These are phyloP conservation scores for Ochromonas danica DNA, from an alignment of 108 stramenopile species.

Conservation along the genomic window DNA sequence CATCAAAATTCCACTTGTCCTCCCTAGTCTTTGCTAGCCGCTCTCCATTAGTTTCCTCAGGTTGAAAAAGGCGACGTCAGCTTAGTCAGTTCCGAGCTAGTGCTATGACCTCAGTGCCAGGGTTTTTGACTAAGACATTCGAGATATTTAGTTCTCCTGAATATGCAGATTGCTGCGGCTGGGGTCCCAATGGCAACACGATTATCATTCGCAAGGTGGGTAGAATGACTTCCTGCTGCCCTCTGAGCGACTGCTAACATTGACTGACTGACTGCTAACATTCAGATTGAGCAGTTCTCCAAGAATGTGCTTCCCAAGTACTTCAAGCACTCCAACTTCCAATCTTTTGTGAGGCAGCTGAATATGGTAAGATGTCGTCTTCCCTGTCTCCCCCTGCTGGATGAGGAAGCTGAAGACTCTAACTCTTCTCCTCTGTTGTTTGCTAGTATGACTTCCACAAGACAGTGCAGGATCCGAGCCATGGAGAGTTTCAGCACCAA, in stretches of 20 bases:
- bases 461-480: slow-evolving; percentile 50
- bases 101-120: slow-evolving; percentile 23
- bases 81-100: no score
- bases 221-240: slow-evolving; percentile 45
- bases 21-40: no score
- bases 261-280: no score
- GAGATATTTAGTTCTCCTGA: slow-evolving; percentile 47
- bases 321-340: slow-evolving; percentile 92
- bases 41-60: no score
- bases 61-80: no score
- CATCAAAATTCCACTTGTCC: no score
- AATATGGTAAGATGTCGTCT: slow-evolving; percentile 85
- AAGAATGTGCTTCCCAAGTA: slow-evolving; percentile 67
- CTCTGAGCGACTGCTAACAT: slow-evolving; percentile 38
- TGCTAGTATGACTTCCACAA: slow-evolving; percentile 54
- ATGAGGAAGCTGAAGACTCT: neutral
- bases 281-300: slow-evolving; percentile 33
- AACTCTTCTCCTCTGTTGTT: neutral
- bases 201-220: slow-evolving; percentile 53
- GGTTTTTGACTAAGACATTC: slow-evolving; percentile 54
- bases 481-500: slow-evolving; percentile 77
- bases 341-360: slow-evolving; percentile 82
- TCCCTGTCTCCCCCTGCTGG: neutral
- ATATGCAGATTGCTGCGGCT: slow-evolving; percentile 43
- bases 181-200: slow-evolving; percentile 49